These are phyloP conservation scores for Lolium multiflorum DNA, from an alignment of 176 grass and related monocot species.

Conservation along the genomic window DNA sequence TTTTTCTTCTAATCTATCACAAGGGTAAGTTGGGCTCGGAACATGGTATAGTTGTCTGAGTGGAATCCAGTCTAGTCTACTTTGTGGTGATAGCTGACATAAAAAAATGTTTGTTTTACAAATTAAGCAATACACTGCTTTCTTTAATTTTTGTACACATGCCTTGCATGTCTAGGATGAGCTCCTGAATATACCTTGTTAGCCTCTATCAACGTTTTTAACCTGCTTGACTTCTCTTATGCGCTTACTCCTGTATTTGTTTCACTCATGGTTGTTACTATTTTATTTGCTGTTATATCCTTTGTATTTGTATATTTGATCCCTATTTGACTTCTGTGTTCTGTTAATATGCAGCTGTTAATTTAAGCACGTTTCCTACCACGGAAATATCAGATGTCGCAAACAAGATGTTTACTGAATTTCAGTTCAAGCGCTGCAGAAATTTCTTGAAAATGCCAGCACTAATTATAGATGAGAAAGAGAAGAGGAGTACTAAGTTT, in stretches of 20 bases:
- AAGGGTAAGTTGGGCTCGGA: not conserved
- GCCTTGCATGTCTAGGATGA: not conserved
- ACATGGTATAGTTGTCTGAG: not conserved
- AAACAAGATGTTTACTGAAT: conserved; percentile 67
- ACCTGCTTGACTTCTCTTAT: not conserved
- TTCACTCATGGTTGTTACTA: not conserved
- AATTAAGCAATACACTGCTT: not conserved
- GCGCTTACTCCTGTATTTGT: not conserved
- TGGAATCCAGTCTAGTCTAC: not conserved
- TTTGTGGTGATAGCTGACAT: not conserved
- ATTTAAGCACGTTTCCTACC: conserved; percentile 58
- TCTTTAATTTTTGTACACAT: not conserved
- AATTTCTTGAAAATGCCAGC: conserved; percentile 89
- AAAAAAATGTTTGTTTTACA: not conserved
- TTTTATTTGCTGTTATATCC: not conserved
- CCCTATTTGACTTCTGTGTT: conserved; percentile 36
- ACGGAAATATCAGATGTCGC: conserved; percentile 76
- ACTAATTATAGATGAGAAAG: conserved; percentile 72
- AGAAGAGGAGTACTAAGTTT: conserved; percentile 62
- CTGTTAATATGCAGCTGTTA: conserved; percentile 56
- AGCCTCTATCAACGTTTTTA: not conserved
- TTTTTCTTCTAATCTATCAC: not conserved
- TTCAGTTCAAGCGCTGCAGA: conserved; percentile 72
- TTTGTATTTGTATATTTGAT: conserved; percentile 3
- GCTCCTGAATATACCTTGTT: not conserved